Conservation (phyloP, 148 eudicot genomes). For the Rhododendron mucronatum region DNA sequence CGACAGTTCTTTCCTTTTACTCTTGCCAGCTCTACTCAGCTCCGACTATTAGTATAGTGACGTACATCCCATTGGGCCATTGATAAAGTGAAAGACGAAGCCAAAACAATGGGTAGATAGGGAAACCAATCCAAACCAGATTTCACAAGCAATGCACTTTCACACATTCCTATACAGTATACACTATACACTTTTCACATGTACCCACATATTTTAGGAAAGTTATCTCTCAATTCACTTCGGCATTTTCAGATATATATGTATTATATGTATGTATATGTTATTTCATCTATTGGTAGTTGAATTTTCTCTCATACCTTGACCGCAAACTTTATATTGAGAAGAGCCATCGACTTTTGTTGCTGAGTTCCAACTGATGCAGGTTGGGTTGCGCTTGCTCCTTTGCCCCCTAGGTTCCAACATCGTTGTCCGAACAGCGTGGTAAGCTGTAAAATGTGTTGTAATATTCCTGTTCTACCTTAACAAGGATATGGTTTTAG, state of each 20-base stretch:
- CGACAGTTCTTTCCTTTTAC: not conserved
- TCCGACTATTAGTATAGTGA: not conserved
- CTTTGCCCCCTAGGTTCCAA: conserved; percentile 75
- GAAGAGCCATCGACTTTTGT: not conserved
- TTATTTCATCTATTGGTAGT: not conserved
- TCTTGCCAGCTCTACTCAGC: not conserved
- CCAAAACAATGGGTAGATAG: not conserved
- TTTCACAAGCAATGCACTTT: not conserved
- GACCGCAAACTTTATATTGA: not conserved
- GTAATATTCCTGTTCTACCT: not conserved
- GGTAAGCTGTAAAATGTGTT: conserved; percentile 36
- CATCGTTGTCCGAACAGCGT: conserved; percentile 74
- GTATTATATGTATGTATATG: not conserved
- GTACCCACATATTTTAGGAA: not conserved
- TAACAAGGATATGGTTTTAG: no score
- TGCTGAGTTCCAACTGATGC: conserved; percentile 16
- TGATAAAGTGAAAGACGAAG: not conserved
- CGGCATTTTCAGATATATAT: not conserved
- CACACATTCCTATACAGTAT: not conserved
- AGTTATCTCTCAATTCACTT: not conserved
- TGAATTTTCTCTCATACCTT: not conserved
- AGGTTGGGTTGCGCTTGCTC: conserved; percentile 84
- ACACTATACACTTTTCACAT: not conserved
- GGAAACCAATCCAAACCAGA: not conserved
- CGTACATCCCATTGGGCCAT: not conserved